Evolutionary conservation across 1,284 basidiomycete genomes (phyloP).

Genomic region (Chalciporus piperatoides): DNA sequence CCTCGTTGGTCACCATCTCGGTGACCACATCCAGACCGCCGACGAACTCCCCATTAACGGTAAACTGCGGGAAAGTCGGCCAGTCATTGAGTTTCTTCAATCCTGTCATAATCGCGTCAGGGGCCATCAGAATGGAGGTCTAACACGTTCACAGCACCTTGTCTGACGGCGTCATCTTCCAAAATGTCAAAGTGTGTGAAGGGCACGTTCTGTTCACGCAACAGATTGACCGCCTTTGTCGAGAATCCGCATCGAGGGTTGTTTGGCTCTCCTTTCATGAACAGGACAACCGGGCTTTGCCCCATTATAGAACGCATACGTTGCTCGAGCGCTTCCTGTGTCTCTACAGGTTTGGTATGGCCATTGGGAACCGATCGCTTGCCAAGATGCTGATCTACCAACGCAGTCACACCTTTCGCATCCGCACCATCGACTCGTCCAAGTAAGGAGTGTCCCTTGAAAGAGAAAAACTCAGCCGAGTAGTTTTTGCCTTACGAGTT

Average conservation of each 20-base stretch:
- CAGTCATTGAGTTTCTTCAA: slow-evolving; percentile 75
- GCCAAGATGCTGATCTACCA: slow-evolving; percentile 56
- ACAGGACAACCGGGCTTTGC: slow-evolving; percentile 75
- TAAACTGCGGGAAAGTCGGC: slow-evolving; percentile 97
- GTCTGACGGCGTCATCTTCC: slow-evolving; percentile 65
- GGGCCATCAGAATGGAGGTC: slow-evolving; percentile 47
- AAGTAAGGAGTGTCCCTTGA: slow-evolving; percentile 87
- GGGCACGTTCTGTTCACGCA: slow-evolving; percentile 79
- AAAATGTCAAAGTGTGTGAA: slow-evolving; percentile 88
- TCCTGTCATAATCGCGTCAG: slow-evolving; percentile 54
- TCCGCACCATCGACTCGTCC: slow-evolving; percentile 83
- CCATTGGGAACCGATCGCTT: slow-evolving; percentile 37
- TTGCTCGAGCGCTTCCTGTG: slow-evolving; percentile 59
- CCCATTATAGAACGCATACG: slow-evolving; percentile 70
- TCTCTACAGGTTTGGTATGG: slow-evolving; percentile 47
- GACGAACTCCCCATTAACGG: slow-evolving; percentile 90
- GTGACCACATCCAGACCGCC: slow-evolving; percentile 92
- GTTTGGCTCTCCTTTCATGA: slow-evolving; percentile 95
- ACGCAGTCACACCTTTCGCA: slow-evolving; percentile 60
- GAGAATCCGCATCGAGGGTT: slow-evolving; percentile 93
- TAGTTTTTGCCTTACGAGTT: background rate
- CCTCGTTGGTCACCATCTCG: slow-evolving; percentile 52
- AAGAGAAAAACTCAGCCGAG: slow-evolving; percentile 3
- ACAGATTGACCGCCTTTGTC: slow-evolving; percentile 78
- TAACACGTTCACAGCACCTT: slow-evolving; percentile 38